Evolutionary conservation across 768 basidiomycete species (phyloP), one percentile per base, ranked within the genome.

Genomic region (Russula compacta): DNA sequence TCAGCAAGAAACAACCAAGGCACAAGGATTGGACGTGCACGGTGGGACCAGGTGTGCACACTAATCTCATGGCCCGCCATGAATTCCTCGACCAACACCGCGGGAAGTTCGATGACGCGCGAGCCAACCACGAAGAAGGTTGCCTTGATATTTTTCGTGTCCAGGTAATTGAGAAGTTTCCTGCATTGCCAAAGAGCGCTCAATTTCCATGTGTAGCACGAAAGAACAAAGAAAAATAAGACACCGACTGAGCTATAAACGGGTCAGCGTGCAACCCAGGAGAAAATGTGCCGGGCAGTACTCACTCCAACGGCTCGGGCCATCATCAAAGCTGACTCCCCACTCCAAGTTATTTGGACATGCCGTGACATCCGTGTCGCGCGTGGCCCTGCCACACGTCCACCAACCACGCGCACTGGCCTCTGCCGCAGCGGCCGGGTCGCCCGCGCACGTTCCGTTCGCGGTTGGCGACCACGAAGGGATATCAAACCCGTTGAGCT

Each of bases 81-180:
- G 73, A 89, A 90, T 68, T 90, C 86, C 67, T 89, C 83, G 53
- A 89, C 74, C 17, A 98, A 78, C 60, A 93, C 81, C 14, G 76
- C 69, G 12, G 94, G 87, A 52, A 84, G 80, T 58, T 91, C 87
- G 63, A 95, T 79, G 58, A 88, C 86, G 60, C 94, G 89, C 46
- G 87, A 89, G 54, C 89, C 89, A 3, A 92, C 84, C 49, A 92
- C 84, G 77, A 97, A 98, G 80, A 98, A 98, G 2, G 95, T 98
- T 7, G 93, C 83, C 10, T 71, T 75, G 64, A 95, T 69, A 39
- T 83, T 72, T 69, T 88, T 79, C 59, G 81, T 70, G 36, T 77
- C 69, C 40, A 97, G 77, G 72, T 82, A 95, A 56, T 85, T 78
- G 57, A 97, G 81, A 6, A 98, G 74, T 70, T 81, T 76, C 74